phyloP scores from a whole-genome alignment of 306 rosid genomes.

The Ceratonia siliqua region DNA sequence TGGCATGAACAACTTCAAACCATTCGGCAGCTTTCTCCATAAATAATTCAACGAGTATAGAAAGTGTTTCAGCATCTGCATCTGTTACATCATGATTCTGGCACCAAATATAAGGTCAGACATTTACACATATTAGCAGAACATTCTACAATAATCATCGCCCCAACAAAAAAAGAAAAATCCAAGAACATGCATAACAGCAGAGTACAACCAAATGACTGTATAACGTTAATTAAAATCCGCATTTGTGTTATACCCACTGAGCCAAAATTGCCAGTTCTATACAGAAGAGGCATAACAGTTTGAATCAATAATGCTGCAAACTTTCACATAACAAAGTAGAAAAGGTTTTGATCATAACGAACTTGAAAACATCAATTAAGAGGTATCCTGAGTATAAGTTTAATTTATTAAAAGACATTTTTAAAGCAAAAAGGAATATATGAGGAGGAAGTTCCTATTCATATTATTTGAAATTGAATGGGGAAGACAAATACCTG shows the following conservation, averaged over 20 bases:
- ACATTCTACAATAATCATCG: neutral
- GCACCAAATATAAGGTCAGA: constrained; percentile 39
- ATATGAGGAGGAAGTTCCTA: neutral
- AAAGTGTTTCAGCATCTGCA: constrained; percentile 76
- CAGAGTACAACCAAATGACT: neutral
- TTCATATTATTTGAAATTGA: neutral
- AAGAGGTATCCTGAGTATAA: neutral
- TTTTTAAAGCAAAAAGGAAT: neutral
- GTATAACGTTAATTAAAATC: constrained; percentile 14
- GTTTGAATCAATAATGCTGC: constrained; percentile 10
- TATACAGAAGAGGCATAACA: neutral
- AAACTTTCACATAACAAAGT: neutral
- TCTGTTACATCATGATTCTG: constrained; percentile 84
- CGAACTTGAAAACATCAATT: neutral
- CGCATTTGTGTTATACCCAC: constrained; percentile 15
- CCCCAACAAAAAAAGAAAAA: neutral
- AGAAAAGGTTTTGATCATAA: neutral
- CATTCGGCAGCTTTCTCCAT: constrained; percentile 74
- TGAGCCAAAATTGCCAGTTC: neutral
- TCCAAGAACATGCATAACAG: neutral
- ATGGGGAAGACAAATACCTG: constrained; percentile 51
- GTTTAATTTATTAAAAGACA: neutral
- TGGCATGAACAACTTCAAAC: constrained; percentile 72
- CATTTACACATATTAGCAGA: constrained; percentile 13
- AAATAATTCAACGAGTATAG: constrained; percentile 69